Conservation (phyloP, 352 stramenopile species). For the Phytophthora foliorum region DNA sequence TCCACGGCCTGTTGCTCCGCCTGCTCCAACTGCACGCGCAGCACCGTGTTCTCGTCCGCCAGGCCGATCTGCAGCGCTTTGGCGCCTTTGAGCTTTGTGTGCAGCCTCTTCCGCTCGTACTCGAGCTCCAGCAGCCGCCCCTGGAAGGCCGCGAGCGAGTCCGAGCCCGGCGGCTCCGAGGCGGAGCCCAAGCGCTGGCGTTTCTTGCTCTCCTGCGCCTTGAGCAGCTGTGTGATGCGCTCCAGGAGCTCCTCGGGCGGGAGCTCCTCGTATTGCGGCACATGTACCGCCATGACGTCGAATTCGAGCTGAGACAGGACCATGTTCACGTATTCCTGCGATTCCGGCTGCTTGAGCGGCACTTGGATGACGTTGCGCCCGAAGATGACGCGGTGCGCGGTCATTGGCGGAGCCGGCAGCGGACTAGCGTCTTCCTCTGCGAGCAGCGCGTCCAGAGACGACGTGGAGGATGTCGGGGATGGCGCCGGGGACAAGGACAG, state of each 20-base stretch:
- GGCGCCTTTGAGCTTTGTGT: conserved; percentile 67
- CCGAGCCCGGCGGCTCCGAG: conserved; percentile 5
- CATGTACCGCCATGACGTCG: conserved; percentile 77
- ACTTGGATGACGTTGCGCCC: conserved; percentile 83
- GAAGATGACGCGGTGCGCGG: conserved; percentile 58
- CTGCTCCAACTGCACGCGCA: conserved; percentile 61
- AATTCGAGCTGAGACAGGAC: conserved; percentile 85
- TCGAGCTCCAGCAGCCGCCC: conserved; percentile 70
- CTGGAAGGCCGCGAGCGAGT: conserved; percentile 64
- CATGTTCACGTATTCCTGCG: conserved; percentile 71
- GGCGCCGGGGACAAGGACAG: conserved; percentile 27
- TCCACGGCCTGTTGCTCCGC: conserved; percentile 61
- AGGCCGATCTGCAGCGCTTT: conserved; percentile 68
- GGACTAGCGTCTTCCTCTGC: conserved; percentile 32
- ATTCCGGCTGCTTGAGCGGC: conserved; percentile 56
- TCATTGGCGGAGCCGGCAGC: conserved; percentile 36
- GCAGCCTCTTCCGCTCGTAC: conserved; percentile 74
- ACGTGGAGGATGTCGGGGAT: conserved; percentile 35
- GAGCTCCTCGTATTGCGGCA: conserved; percentile 76
- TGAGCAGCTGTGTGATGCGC: conserved; percentile 64
- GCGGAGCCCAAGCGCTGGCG: conserved; percentile 34
- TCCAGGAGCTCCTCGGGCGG: conserved; percentile 62
- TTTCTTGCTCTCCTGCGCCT: conserved; percentile 55
- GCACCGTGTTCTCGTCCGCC: conserved; percentile 74
- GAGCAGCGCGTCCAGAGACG: conserved; percentile 42